A percentile compares a stretch with the other conserved stretches of the same genome.
phyloP scores from a whole-genome alignment of 805 yeast species.

The Lipomyces sp. region DNA sequence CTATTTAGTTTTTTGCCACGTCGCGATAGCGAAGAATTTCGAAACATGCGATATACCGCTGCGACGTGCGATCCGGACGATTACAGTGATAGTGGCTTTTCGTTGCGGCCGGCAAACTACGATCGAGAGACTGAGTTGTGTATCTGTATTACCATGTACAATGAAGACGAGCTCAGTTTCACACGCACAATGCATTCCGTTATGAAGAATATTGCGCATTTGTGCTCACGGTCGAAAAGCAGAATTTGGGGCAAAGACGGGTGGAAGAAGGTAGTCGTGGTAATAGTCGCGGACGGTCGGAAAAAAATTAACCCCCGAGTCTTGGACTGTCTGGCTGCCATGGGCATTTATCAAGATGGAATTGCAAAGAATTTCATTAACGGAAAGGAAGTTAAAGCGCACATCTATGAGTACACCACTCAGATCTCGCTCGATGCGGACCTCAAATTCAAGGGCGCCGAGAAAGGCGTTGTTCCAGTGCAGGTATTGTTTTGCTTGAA shows the following conservation, averaged over 20 bases:
- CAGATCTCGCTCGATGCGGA: slow-evolving; percentile 90
- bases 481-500: slow-evolving; percentile 90
- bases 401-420: slow-evolving; percentile 91
- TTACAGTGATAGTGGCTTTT: slow-evolving; percentile 74
- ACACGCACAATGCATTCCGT: slow-evolving; percentile 94
- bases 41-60: slow-evolving; percentile 96
- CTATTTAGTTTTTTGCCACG: slow-evolving; percentile 79
- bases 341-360: slow-evolving; percentile 97
- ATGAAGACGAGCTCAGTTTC: slow-evolving; percentile 85
- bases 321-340: slow-evolving; percentile 81
- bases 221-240: slow-evolving; percentile 76
- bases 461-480: slow-evolving; percentile 88
- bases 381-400: slow-evolving; percentile 87
- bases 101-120: slow-evolving; percentile 77
- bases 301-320: slow-evolving; percentile 81
- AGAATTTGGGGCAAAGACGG: slow-evolving; percentile 93
- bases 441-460: slow-evolving; percentile 84
- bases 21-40: slow-evolving; percentile 86
- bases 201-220: slow-evolving; percentile 84
- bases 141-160: slow-evolving; percentile 94
- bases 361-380: slow-evolving; percentile 93
- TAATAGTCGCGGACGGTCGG: slow-evolving; percentile 92
- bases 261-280: slow-evolving; percentile 94
- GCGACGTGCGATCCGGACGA: slow-evolving; percentile 92
- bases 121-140: slow-evolving; percentile 90